Conservation (phyloP, 2,329 filamentous ascomycete genomes). For the Trichoderma aggressivum region DNA sequence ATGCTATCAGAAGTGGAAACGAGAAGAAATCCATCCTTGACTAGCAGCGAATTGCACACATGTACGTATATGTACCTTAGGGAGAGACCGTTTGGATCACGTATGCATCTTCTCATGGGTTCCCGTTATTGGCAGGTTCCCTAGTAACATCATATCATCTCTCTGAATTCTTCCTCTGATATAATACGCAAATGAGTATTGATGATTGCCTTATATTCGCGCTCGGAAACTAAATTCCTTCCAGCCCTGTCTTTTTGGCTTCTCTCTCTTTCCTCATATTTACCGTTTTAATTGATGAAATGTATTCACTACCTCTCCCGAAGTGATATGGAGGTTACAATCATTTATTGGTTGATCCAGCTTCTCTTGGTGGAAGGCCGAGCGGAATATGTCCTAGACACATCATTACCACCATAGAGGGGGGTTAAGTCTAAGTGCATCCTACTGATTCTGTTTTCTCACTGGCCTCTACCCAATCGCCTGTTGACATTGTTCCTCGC, state of each 20-base stretch:
- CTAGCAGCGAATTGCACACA: not conserved
- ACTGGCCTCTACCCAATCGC: not conserved
- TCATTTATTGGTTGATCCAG: not conserved
- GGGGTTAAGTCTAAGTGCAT: not conserved
- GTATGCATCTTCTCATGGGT: not conserved
- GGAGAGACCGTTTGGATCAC: not conserved
- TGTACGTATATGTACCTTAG: not conserved
- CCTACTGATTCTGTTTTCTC: not conserved
- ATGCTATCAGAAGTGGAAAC: not conserved
- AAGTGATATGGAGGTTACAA: not conserved
- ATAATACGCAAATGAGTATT: not conserved
- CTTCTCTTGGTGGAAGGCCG: not conserved
- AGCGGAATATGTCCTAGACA: not conserved
- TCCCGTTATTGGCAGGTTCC: not conserved
- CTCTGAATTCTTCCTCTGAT: not conserved
- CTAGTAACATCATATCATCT: not conserved
- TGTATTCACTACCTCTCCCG: accelerated
- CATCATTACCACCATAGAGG: not conserved
- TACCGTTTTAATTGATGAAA: not conserved
- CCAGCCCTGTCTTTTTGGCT: not conserved
- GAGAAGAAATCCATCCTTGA: not conserved
- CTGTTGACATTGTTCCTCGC: not conserved
- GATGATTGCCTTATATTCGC: not conserved
- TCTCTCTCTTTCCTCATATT: not conserved
- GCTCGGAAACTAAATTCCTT: not conserved